A percentile compares a stretch with the other conserved stretches of the same genome.
These are phyloP conservation scores for Pelargonium cotyledonis DNA, from an alignment of 441 rosid species.

Conservation along the genomic window DNA sequence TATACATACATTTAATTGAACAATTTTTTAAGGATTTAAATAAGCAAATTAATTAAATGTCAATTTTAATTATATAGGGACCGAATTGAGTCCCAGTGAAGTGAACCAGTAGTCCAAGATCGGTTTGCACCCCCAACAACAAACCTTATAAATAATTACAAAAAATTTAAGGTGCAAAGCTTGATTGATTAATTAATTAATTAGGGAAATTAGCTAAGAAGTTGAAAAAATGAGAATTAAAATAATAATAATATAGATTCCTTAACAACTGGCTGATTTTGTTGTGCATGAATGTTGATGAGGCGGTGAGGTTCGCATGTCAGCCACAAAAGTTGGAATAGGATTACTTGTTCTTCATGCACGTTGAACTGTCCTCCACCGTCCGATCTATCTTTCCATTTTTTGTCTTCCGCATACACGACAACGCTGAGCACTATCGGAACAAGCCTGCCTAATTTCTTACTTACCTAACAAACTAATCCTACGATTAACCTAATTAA, in stretches of 20 bases:
- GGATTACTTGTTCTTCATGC: not conserved
- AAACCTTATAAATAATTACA: not conserved
- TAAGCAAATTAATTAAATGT: too few species aligned
- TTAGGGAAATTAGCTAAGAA: not conserved
- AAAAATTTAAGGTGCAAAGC: not conserved
- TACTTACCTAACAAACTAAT: conserved; percentile 5
- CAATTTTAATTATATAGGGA: not conserved
- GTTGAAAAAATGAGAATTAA: not conserved
- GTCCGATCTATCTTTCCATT: not conserved
- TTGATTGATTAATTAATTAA: not conserved
- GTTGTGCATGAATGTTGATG: not conserved
- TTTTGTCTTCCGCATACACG: not conserved
- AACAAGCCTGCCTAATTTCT: not conserved
- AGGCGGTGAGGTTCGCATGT: not conserved
- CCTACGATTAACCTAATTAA: not conserved
- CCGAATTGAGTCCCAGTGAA: conserved; percentile 1
- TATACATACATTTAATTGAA: too few species aligned
- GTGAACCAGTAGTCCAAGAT: not conserved
- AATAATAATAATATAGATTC: not conserved
- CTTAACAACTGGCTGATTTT: not conserved
- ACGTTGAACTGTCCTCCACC: not conserved
- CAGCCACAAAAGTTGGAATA: not conserved
- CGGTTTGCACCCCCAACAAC: not conserved
- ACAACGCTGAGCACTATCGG: not conserved
- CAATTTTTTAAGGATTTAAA: too few species aligned